Base-by-base conservation (phyloP, 2,329 filamentous ascomycete genomes). In the Monilinia fructigena region DNA sequence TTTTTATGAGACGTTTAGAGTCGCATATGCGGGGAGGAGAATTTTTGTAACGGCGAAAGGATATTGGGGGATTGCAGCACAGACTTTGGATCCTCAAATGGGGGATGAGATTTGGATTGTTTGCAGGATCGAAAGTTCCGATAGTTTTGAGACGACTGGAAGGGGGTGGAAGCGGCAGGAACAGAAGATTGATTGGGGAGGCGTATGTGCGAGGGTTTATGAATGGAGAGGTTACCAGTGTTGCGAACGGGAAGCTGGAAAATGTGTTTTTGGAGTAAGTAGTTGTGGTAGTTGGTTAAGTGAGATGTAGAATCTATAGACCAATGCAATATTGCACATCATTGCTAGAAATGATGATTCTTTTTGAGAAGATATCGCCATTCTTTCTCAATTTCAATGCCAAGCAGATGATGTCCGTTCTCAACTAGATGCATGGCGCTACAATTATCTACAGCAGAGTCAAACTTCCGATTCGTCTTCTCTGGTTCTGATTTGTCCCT, bases 11-110 rank as follows among this genome's bases (percentile, higher is more conserved):
- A 56, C 60, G 18, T 69, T 67, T 18, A 40, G 67, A 8, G 23
- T 54, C 3, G 64, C 65, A 1, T 69, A 68, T 67, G 48, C 47
- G 5, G 67, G 68, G 8, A 67, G 68, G 48, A 67, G 58, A 31
- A 48, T 69, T 7, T 66, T 66, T 11, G 26, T 42, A 4, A 66
- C 65, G 1, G 11, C 4, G 8, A 63, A 52, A 14, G 59, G 65
- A 11, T 63, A 40, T 63, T 55, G 38, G 40, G 65, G 65, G 20
- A 63, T 63, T 20, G 65, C 42, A 16, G 52, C 65, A 8, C 65
- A 66, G 52, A 38, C 50, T 8, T 31, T 66, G 14, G 20, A 60
- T 60, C 11, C 0, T 3, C 45, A 35, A 20, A 40, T 14, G 31
- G 42, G 2, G 16, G 59, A 63, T 50, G 60, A 56, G 28, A 26